These are phyloP conservation scores for Penicillium pulvis DNA, from an alignment of 495 filamentous ascomycete species.

Conservation along the genomic window DNA sequence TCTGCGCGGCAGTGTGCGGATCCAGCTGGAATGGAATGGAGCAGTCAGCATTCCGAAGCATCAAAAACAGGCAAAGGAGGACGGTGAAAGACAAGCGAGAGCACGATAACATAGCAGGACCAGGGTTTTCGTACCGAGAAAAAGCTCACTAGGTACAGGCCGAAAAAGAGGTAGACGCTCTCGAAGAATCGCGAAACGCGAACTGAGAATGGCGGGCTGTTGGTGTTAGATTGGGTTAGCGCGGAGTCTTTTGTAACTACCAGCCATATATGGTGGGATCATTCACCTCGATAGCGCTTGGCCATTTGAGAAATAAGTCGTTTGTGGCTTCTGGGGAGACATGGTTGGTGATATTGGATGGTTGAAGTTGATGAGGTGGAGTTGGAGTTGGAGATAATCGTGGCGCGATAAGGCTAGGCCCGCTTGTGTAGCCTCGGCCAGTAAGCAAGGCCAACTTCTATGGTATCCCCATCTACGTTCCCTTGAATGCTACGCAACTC, in stretches of 20 bases:
- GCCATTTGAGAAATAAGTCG: slow-evolving; percentile 42
- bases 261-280: slow-evolving; percentile 6
- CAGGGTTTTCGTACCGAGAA: slow-evolving; percentile 36
- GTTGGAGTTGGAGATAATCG: slow-evolving; percentile 12
- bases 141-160: slow-evolving; percentile 45
- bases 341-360: slow-evolving; percentile 22
- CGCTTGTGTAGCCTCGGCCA: neutral
- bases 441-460: too few relatives aligned
- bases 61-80: neutral
- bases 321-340: slow-evolving; percentile 31
- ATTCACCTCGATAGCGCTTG: slow-evolving; percentile 37
- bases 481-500: too few relatives aligned
- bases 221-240: slow-evolving; percentile 29
- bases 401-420: slow-evolving; percentile 3
- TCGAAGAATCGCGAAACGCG: slow-evolving; percentile 48
- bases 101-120: neutral
- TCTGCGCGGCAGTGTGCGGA: slow-evolving; percentile 63
- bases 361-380: slow-evolving; percentile 13
- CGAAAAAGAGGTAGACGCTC: slow-evolving; percentile 46
- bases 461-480: too few relatives aligned
- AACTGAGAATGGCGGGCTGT: slow-evolving; percentile 47
- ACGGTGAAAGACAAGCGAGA: slow-evolving; percentile 1
- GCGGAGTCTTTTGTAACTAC: slow-evolving; percentile 7
- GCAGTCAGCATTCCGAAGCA: slow-evolving; percentile 20
- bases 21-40: slow-evolving; percentile 54